Conservation (phyloP, 2,329 filamentous ascomycete genomes). For the Trichophyton rubrum region DNA sequence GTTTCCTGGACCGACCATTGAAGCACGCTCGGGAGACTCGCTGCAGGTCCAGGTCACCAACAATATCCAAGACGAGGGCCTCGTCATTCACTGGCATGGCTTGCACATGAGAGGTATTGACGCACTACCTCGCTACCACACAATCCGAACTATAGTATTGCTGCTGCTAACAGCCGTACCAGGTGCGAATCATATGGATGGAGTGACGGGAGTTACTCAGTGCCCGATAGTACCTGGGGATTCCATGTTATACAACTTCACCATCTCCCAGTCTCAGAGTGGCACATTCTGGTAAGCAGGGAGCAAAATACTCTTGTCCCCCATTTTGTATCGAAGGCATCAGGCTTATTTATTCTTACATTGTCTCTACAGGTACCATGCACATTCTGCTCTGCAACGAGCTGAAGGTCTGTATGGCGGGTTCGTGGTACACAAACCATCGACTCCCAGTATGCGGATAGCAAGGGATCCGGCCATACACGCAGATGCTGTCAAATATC, state of each 20-base stretch:
- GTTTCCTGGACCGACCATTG: conserved; percentile 41
- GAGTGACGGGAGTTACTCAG: conserved; percentile 50
- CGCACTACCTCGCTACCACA: too few species aligned
- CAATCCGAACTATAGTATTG: not conserved
- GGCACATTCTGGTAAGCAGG: conserved; percentile 37
- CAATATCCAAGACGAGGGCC: conserved; percentile 25
- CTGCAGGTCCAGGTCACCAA: conserved; percentile 35
- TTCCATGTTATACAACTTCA: conserved; percentile 32
- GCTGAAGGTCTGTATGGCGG: conserved; percentile 39
- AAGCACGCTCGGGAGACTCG: conserved; percentile 37
- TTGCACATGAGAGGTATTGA: conserved; percentile 31
- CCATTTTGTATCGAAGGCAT: too few species aligned
- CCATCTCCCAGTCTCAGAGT: conserved; percentile 26
- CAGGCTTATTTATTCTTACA: too few species aligned
- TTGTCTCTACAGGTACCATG: conserved; percentile 23
- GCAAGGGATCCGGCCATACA: conserved; percentile 13
- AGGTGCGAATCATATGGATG: conserved; percentile 20
- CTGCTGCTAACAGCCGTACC: not conserved
- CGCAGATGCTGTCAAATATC: conserved; percentile 12
- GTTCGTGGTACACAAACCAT: conserved; percentile 34
- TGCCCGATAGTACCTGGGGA: conserved; percentile 52
- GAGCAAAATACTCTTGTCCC: not conserved
- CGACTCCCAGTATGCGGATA: conserved; percentile 11
- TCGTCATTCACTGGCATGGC: conserved; percentile 40
- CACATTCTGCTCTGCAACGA: conserved; percentile 33